Percentiles rank a stretch among this genome's conserved stretches.
These are phyloP conservation scores for Kernera saxatilis DNA, from an alignment of 345 rosid genomes.

Conservation along the genomic window DNA sequence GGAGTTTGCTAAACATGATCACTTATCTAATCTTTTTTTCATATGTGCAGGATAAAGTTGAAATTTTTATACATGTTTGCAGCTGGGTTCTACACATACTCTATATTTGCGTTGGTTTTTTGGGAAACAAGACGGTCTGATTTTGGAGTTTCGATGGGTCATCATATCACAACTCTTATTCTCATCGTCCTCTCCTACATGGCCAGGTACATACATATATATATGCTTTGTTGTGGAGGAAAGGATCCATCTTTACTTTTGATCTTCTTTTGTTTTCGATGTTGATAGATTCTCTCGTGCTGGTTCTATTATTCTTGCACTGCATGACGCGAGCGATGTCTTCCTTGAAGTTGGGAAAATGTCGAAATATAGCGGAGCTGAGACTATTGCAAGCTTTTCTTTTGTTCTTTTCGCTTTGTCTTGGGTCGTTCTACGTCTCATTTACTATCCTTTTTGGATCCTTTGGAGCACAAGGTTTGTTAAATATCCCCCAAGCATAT, in stretches of 20 bases:
- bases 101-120: conserved; percentile 88
- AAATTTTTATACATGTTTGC: conserved; percentile 80
- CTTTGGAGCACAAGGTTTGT: conserved; percentile 98
- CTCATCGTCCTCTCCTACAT: conserved; percentile 86
- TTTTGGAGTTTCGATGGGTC: conserved; percentile 96
- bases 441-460: conserved; percentile 94
- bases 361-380: conserved; percentile 88
- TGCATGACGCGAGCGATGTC: conserved; percentile 95
- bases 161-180: conserved; percentile 78
- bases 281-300: conserved; percentile 74
- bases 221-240: background rate
- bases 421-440: conserved; percentile 83
- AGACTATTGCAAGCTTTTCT: conserved; percentile 62
- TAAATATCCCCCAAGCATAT: background rate
- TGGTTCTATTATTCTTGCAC: conserved; percentile 89
- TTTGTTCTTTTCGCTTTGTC: conserved; percentile 82
- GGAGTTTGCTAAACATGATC: background rate
- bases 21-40: background rate
- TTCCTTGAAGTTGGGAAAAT: conserved; percentile 94
- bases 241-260: background rate
- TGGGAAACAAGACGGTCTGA: conserved; percentile 99
- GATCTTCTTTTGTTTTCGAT: background rate
- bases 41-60: conserved; percentile 71
- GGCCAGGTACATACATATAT: conserved; percentile 33
- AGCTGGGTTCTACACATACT: conserved; percentile 95